Evolutionary conservation across 2,329 filamentous ascomycete species (phyloP).

Genomic region (Diplodia seriata): DNA sequence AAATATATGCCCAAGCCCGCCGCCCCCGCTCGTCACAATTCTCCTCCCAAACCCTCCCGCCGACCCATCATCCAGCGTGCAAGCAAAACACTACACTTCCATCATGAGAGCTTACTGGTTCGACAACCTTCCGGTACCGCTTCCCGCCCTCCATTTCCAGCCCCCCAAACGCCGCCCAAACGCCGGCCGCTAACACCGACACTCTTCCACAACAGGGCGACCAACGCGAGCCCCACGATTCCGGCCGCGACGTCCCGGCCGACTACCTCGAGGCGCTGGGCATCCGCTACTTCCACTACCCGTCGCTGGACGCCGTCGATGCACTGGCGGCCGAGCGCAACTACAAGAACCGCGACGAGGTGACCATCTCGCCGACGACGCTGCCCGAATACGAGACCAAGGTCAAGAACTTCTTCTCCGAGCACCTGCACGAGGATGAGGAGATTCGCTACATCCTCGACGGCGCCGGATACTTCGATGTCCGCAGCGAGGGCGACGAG

Average conservation of each 20-base stretch:
- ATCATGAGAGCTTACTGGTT: constrained; percentile 76
- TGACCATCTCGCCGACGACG: constrained; percentile 82
- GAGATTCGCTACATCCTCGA: constrained; percentile 95
- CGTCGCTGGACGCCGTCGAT: constrained; percentile 72
- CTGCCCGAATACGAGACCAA: constrained; percentile 96
- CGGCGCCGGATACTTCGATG: constrained; percentile 91
- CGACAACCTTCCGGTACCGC: constrained; percentile 67
- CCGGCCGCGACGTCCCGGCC: constrained; percentile 70
- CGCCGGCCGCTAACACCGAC: constrained; percentile 34
- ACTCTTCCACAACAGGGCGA: constrained; percentile 71
- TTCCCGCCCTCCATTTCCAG: constrained; percentile 10
- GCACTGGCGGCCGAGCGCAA: constrained; percentile 73
- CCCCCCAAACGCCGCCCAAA: constrained; percentile 25
- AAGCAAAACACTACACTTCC: background rate
- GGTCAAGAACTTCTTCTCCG: constrained; percentile 90
- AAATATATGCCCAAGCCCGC: constrained; percentile 28
- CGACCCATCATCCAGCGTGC: background rate
- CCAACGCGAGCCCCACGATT: constrained; percentile 90
- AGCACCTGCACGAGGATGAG: constrained; percentile 98
- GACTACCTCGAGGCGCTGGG: constrained; percentile 75
- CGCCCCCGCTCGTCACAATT: background rate
- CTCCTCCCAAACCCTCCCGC: background rate
- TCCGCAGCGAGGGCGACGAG: constrained; percentile 78
- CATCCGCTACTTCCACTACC: constrained; percentile 77
- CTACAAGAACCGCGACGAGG: constrained; percentile 95